Percentiles rank a stretch among this genome's conserved stretches.
Conservation (phyloP, 2,329 filamentous ascomycete species). For the Aspergillus sp. region DNA sequence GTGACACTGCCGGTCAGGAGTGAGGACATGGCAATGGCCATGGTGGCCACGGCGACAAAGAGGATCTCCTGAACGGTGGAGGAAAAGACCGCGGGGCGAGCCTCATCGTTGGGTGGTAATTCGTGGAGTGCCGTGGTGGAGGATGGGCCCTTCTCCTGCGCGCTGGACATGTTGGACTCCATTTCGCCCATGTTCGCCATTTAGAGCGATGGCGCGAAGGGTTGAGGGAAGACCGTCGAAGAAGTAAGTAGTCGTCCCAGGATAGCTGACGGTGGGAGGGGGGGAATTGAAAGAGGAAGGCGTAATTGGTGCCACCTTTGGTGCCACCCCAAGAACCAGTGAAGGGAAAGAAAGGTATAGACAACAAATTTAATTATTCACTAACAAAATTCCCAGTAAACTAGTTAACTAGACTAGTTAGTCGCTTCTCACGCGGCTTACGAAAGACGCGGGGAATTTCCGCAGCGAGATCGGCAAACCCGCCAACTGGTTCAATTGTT, state of each 20-base stretch:
- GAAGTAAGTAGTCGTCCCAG: background rate
- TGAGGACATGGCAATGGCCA: constrained; percentile 65
- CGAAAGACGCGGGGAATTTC: background rate
- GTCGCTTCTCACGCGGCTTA: background rate
- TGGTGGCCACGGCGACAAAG: constrained; percentile 67
- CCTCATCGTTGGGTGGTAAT: background rate
- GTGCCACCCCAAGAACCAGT: too few species aligned
- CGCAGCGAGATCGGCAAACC: background rate
- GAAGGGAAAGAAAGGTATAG: background rate
- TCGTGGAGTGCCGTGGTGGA: background rate
- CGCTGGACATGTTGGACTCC: background rate
- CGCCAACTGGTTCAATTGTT: too few species aligned
- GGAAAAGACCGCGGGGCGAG: constrained; percentile 52
- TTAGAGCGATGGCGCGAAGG: background rate
- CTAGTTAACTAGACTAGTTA: background rate
- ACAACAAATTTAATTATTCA: too few species aligned
- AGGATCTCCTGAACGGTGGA: constrained; percentile 64
- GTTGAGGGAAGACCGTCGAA: background rate
- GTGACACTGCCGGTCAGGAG: constrained; percentile 62
- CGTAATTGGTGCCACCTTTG: too few species aligned
- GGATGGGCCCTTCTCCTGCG: background rate
- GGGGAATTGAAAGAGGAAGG: too few species aligned
- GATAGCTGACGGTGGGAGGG: too few species aligned
- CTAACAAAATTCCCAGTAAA: too few species aligned
- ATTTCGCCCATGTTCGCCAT: background rate